Conservation (phyloP, 306 rosid genomes). For the Hippophae gyantsensis region DNA sequence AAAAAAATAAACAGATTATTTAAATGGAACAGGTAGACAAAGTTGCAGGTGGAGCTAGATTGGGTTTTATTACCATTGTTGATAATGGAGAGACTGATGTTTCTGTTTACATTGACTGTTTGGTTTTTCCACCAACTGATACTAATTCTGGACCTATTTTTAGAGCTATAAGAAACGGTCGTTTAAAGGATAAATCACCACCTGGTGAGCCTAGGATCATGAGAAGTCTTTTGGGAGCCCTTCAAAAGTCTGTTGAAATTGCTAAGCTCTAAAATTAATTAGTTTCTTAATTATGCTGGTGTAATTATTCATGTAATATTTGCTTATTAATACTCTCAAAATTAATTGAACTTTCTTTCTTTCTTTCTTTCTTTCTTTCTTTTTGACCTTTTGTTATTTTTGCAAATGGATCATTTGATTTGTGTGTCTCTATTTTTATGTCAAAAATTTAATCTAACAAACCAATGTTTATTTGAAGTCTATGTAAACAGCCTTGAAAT, state of each 20-base stretch:
- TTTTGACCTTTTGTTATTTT: no score
- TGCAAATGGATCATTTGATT: no score
- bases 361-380: no score
- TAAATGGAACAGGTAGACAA: conserved; percentile 64
- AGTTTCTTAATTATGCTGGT: no score
- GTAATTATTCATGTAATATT: no score
- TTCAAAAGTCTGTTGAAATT: conserved; percentile 69
- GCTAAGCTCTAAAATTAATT: conserved; percentile 35
- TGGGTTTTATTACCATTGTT: conserved; percentile 69
- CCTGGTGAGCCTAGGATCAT: conserved; percentile 93
- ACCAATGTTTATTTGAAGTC: no score
- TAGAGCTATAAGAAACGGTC: conserved; percentile 77
- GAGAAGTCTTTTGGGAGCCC: conserved; percentile 79
- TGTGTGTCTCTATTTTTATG: no score
- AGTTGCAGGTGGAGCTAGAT: conserved; percentile 71
- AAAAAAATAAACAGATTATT: background rate
- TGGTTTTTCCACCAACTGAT: conserved; percentile 52
- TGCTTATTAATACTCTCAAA: no score
- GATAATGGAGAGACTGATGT: conserved; percentile 70
- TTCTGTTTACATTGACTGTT: conserved; percentile 71
- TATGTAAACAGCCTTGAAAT: no score
- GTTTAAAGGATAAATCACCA: conserved; percentile 47
- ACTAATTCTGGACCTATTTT: conserved; percentile 56
- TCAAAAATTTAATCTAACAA: no score
- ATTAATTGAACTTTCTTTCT: no score